Percentiles rank a stretch among this genome's conserved stretches.
Evolutionary conservation across 805 yeast species (phyloP).

Genomic region (Candida peoriensis): DNA sequence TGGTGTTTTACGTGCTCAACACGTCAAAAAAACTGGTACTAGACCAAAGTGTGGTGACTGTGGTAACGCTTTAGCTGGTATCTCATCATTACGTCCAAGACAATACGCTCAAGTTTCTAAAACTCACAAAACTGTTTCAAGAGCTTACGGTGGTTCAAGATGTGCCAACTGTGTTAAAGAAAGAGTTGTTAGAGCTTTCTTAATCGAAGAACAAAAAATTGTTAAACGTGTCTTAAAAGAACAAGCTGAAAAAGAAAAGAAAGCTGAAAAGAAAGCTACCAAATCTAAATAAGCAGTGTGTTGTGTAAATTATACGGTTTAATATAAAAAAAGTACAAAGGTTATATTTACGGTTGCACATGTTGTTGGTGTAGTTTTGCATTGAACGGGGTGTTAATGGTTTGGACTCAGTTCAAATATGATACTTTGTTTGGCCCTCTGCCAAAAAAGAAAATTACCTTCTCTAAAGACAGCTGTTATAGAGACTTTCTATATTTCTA

Average conservation of each 20-base stretch:
- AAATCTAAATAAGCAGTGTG: constrained; percentile 22
- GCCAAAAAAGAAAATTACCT: too few relatives aligned
- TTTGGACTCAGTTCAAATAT: too few relatives aligned
- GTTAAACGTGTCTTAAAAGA: constrained; percentile 99
- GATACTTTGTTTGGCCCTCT: too few relatives aligned
- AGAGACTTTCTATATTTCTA: too few relatives aligned
- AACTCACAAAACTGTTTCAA: constrained; percentile 97
- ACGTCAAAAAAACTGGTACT: constrained; percentile 83
- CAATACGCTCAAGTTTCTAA: constrained; percentile 91
- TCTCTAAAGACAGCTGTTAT: too few relatives aligned
- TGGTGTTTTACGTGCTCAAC: constrained; percentile 98
- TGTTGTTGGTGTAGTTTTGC: too few relatives aligned
- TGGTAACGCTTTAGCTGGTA: constrained; percentile 76
- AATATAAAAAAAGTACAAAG: constrained; percentile 14
- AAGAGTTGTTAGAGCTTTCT: constrained; percentile 99
- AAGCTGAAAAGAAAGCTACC: constrained; percentile 42
- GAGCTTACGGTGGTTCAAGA: constrained; percentile 99
- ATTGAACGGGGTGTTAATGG: too few relatives aligned
- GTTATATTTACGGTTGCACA: too few relatives aligned
- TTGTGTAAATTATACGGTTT: constrained; percentile 13
- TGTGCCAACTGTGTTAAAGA: constrained; percentile 99
- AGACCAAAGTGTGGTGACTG: constrained; percentile 84
- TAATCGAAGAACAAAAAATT: constrained; percentile 99
- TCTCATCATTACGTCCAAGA: constrained; percentile 97
- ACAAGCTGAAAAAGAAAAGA: constrained; percentile 84